Conservation (phyloP, 1,284 basidiomycete genomes). For the Leccinum subrobustum region DNA sequence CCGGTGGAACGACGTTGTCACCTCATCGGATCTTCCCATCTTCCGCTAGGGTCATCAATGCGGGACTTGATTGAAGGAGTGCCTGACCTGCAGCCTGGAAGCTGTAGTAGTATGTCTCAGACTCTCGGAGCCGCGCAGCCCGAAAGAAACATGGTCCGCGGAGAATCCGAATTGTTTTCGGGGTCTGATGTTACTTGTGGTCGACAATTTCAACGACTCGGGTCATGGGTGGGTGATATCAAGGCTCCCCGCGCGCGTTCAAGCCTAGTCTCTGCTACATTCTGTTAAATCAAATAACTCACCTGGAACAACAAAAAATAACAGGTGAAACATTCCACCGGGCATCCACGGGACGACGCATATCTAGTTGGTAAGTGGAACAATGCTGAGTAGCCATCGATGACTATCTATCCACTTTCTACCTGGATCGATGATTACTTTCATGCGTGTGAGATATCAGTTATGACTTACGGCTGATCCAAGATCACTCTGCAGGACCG, state of each 20-base stretch:
- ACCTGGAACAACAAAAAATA: background rate
- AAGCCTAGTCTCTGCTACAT: background rate
- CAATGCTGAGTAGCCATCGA: background rate
- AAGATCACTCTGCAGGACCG: background rate
- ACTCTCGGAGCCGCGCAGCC: background rate
- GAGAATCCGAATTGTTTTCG: background rate
- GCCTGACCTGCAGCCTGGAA: background rate
- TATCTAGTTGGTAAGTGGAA: background rate
- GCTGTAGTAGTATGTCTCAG: background rate
- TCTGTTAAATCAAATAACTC: background rate
- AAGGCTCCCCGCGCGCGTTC: background rate
- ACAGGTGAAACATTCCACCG: background rate
- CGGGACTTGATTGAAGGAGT: background rate
- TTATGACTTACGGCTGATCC: background rate
- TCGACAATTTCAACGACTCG: background rate
- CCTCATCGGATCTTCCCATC: background rate
- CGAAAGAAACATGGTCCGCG: background rate
- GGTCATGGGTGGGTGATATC: background rate
- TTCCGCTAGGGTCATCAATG: background rate
- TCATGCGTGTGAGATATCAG: background rate
- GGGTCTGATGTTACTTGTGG: background rate
- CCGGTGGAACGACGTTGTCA: background rate
- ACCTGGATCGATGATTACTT: background rate
- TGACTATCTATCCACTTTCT: background rate
- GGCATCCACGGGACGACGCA: background rate